Evolutionary conservation across 345 rosid species (phyloP), one percentile per base, ranked within the genome.

Genomic region (Aquilaria sinensis): DNA sequence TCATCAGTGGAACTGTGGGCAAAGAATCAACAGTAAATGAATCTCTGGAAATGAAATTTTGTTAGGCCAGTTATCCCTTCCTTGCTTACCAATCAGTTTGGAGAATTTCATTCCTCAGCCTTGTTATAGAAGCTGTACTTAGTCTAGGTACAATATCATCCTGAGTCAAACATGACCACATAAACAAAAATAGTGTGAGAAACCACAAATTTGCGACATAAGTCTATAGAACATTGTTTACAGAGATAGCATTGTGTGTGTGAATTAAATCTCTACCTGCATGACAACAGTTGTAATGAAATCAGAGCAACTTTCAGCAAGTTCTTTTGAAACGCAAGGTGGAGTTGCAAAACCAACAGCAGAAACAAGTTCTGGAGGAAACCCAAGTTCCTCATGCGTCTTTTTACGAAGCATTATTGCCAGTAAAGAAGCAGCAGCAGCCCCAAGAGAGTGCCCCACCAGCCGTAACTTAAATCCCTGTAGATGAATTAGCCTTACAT

Each of bases 381-480:
- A 91, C 29, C 99, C 99, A 57, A 89, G 78, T 64, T 95, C 92
- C 72, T 76, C 56, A n/a, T 62, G 37, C 51, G 94, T 81, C 79
- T 77, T 85, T 74, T 79, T 81, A 53, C 82, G 87, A 50, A 87
- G 86, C 96, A 89, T 88, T 65, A 84, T 83, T 47, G 98, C 94
- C 54, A 90, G 73, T 70, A 93, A 73, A 72, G 93, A 81, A 67
- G 93, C 96, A 60, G 70, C 82, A 52, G 97, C 93, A 14, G 96
- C 97, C 47, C 99, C 99, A 46, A 91, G 94, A 70, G 96, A 95
- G 77, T 95, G 99, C 45, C 99, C 99, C 62, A 89, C 96, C 70
- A 95, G 74, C 79, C 97, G 87, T 68, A 95, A 74, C 84, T 86
- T 85, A 82, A 77, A 95, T 61, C 97, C 99, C 99, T 90, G 88